These are phyloP conservation scores for Candida palmyrensis DNA, from an alignment of 805 yeast genomes.

Conservation along the genomic window DNA sequence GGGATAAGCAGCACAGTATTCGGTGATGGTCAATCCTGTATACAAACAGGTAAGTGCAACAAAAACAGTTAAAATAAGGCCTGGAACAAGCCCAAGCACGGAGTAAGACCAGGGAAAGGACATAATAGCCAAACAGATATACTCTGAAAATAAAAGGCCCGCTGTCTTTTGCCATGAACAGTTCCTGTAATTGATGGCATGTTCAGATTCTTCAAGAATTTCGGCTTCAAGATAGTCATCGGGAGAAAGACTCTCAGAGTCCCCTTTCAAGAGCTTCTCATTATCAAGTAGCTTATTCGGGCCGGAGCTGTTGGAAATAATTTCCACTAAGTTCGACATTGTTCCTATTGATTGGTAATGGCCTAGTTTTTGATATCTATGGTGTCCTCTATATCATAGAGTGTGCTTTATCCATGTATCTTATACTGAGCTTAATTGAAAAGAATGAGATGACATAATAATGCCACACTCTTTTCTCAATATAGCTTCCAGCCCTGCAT, in stretches of 20 bases:
- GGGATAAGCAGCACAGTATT: slow-evolving; percentile 51
- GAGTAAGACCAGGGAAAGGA: slow-evolving; percentile 66
- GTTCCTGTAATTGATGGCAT: slow-evolving; percentile 41
- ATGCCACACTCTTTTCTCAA: too few relatives aligned
- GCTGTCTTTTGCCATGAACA: slow-evolving; percentile 59
- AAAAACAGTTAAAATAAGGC: slow-evolving; percentile 48
- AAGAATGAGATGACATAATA: too few relatives aligned
- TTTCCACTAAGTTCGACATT: too few relatives aligned
- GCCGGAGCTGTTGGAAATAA: slow-evolving; percentile 1
- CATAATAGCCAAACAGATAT: slow-evolving; percentile 58
- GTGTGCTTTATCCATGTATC: too few relatives aligned
- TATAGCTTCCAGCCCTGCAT: too few relatives aligned
- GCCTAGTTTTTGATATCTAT: too few relatives aligned
- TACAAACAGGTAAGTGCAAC: slow-evolving; percentile 48
- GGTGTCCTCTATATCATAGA: too few relatives aligned
- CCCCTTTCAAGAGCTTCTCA: neutral
- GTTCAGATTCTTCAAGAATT: slow-evolving; percentile 11
- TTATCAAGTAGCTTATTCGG: neutral
- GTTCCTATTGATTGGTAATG: too few relatives aligned
- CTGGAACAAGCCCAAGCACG: slow-evolving; percentile 54
- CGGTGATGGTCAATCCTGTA: slow-evolving; percentile 51
- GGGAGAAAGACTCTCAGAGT: slow-evolving; percentile 6
- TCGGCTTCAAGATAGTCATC: slow-evolving; percentile 10
- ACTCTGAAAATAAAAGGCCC: slow-evolving; percentile 55
- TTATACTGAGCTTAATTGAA: too few relatives aligned